Evolutionary conservation across 208 protist genomes (phyloP).

Genomic region (Leishmania turanica): DNA sequence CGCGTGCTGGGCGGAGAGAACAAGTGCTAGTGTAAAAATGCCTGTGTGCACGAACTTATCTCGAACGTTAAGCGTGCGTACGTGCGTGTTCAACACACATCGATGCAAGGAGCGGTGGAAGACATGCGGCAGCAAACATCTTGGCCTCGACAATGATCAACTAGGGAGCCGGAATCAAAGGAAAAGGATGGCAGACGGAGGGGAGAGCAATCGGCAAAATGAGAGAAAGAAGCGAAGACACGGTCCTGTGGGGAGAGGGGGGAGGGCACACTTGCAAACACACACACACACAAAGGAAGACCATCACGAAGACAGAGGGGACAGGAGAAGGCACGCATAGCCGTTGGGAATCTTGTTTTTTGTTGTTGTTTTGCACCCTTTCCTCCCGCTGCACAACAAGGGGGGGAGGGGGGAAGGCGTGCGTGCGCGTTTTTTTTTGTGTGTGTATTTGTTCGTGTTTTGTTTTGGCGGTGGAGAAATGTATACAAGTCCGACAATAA

Average conservation of each 20-base stretch:
- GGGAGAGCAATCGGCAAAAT: not conserved
- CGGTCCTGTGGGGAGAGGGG: not conserved
- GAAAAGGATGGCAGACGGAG: not conserved
- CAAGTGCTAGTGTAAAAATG: not conserved
- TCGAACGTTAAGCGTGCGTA: not conserved
- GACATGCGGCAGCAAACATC: not conserved
- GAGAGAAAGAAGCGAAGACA: slow-evolving; percentile 12
- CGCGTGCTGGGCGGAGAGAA: not conserved
- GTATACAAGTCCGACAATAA: not conserved
- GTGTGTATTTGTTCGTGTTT: too few relatives aligned
- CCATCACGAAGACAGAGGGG: not conserved
- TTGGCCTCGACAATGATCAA: not conserved
- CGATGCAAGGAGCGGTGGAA: not conserved
- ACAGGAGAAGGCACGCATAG: not conserved
- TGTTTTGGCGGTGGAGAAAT: not conserved
- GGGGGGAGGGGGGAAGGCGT: not conserved
- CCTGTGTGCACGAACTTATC: not conserved
- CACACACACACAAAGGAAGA: not conserved
- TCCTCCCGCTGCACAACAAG: not conserved
- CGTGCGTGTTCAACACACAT: not conserved
- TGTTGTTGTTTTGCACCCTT: not conserved
- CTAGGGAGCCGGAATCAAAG: not conserved
- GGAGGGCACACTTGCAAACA: not conserved
- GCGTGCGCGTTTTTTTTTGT: not conserved
- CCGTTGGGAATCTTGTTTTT: not conserved